Evolutionary conservation across 345 rosid genomes (phyloP).

Genomic region (Euclidium syriacum): DNA sequence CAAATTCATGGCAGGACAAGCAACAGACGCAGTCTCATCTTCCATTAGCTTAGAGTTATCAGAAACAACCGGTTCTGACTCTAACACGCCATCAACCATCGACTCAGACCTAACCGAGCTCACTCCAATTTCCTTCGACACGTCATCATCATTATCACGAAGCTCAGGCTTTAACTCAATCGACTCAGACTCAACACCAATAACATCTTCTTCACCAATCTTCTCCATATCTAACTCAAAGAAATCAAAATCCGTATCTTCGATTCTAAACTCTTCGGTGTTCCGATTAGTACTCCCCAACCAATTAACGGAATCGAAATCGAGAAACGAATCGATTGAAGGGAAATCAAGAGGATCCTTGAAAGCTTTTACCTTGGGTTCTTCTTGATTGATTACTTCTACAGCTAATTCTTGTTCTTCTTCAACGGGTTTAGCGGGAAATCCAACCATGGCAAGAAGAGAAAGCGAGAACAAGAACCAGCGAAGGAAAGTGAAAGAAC

Average conservation of each 20-base stretch:
- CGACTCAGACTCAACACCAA: conserved; percentile 4
- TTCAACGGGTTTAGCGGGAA: conserved; percentile 35
- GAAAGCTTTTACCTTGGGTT: conserved; percentile 31
- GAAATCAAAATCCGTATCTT: conserved; percentile 35
- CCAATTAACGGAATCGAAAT: conserved; percentile 58
- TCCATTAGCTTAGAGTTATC: conserved; percentile 14
- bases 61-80: neutral
- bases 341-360: conserved; percentile 30
- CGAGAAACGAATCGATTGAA: conserved; percentile 52
- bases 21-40: conserved; percentile 1
- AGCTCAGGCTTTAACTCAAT: conserved; percentile 18
- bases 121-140: neutral
- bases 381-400: conserved; percentile 16
- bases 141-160: conserved; percentile 7
- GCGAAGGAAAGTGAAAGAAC: conserved; percentile 18
- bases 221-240: conserved; percentile 30
- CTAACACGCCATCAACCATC: neutral
- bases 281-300: conserved; percentile 39
- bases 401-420: conserved; percentile 15
- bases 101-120: too few species aligned
- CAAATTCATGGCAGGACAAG: conserved; percentile 23
- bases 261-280: conserved; percentile 19
- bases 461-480: neutral
- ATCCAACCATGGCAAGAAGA: conserved; percentile 46
- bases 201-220: conserved; percentile 23